Base-by-base conservation (phyloP, 176 grass and related monocot species). In the Triticum timopheevii region DNA sequence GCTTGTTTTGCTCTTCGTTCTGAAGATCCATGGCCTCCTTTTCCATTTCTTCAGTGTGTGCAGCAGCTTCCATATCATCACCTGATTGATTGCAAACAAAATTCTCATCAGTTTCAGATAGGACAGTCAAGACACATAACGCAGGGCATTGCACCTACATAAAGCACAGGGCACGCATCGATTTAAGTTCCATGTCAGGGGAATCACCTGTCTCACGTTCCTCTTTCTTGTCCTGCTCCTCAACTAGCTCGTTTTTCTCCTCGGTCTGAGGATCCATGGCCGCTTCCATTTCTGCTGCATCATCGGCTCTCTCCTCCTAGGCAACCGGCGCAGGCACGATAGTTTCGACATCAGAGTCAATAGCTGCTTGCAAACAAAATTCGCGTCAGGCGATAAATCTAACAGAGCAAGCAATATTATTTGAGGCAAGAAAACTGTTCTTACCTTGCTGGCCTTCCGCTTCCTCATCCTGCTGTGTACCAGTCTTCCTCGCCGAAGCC, bases 391-490 rank as follows among this genome's bases (percentile, higher is more conserved):
- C 49, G n/a, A 54, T 12, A 1, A 50, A 76, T 31, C 8, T 31
- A 75, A 35, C 11, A 0, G 81, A n/a, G 4, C 17, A 2, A 22
- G 28, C 5, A 25, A 65, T 45, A 81, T 81, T 67, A 27, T 54
- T 52, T 15, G 38, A 28, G 4, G 19, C 1, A 69, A 20, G 20
- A 3, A 54, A 83, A 68, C 50, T 25, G 11, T 15, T 31, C 3
- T 38, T 22, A 93, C 91, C 76, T 35, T 34, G 34, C 6, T 34
- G 27, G 7, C 3, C 4, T 8, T 76, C 15, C 10, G 0, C 45
- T 44, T 79, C 49, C 17, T 94, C 89, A 12, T 88, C 62, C 17
- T 28, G 73, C 54, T 80, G 83, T 8, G 65, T 0, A 13, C 22
- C 2, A 17, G 22, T 27, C 19, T 80, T 90, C 38, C 24, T 89